A percentile compares a stretch with the other conserved stretches of the same genome.
These are phyloP conservation scores for Coffea eugenioides DNA, from an alignment of 257 asterid genomes.

Conservation along the genomic window DNA sequence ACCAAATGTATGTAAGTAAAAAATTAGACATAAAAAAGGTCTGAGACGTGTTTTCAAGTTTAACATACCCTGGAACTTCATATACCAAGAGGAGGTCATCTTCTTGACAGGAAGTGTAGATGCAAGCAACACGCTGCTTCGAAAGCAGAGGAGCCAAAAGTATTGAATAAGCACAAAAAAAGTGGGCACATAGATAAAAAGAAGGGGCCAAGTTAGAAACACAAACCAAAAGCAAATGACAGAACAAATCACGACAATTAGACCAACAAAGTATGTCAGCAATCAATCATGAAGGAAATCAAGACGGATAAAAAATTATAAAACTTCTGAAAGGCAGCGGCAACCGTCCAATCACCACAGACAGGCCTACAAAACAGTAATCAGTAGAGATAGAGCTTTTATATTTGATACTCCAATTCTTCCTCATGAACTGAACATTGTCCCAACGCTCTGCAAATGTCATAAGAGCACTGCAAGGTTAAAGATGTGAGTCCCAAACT, in stretches of 20 bases:
- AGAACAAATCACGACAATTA: conserved; percentile 27
- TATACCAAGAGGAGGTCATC: conserved; percentile 40
- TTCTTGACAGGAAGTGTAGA: conserved; percentile 36
- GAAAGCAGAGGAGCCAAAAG: conserved; percentile 18
- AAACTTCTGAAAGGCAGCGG: conserved; percentile 36
- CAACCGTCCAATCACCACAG: conserved; percentile 37
- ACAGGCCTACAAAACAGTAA: conserved; percentile 49
- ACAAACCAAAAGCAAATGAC: conserved; percentile 3
- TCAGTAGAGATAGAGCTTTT: conserved; percentile 35
- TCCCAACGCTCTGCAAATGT: conserved; percentile 82
- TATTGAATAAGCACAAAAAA: conserved; percentile 32
- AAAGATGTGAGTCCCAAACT: conserved; percentile 95
- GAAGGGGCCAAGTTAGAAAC: conserved; percentile 28
- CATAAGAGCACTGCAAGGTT: conserved; percentile 89
- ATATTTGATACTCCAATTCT: conserved; percentile 35
- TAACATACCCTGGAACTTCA: conserved; percentile 52
- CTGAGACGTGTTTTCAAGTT: conserved; percentile 13
- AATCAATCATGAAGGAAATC: conserved; percentile 28
- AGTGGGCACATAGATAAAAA: conserved; percentile 18
- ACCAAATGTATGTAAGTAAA: conserved; percentile 17
- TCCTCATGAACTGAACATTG: conserved; percentile 35
- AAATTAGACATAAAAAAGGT: conserved; percentile 11
- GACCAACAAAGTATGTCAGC: conserved; percentile 42
- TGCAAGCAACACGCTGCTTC: conserved; percentile 45
- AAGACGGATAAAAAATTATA: conserved; percentile 27